Conservation (phyloP, 179 eudicot genomes). For the Actinidia arguta region DNA sequence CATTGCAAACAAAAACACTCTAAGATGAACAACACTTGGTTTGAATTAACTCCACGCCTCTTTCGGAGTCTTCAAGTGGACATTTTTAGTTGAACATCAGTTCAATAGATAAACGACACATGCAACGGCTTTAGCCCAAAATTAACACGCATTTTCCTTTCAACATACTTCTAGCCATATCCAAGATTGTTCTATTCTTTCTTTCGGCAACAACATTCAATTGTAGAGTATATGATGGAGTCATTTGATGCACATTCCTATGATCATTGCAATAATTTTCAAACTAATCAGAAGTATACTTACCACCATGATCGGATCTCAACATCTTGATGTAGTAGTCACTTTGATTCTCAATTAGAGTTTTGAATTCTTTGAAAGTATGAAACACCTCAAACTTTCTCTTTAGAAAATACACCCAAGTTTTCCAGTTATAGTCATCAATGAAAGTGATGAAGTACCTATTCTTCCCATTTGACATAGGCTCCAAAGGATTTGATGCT, state of each 20-base stretch:
- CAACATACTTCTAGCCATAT: constrained; percentile 16
- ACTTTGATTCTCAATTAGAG: background rate
- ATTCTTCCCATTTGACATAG: background rate
- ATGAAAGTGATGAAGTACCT: background rate
- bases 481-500: background rate
- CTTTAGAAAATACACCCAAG: background rate
- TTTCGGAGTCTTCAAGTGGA: background rate
- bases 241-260: no score
- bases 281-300: no score
- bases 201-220: background rate
- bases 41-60: background rate
- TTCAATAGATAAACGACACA: constrained; percentile 6
- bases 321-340: background rate
- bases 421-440: background rate
- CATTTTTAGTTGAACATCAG: background rate
- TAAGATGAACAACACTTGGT: background rate
- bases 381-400: background rate
- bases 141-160: constrained; percentile 15
- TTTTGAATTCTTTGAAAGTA: background rate
- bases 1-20: background rate
- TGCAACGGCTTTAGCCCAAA: constrained; percentile 13
- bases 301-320: background rate
- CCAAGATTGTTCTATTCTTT: background rate
- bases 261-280: no score
- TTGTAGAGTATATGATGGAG: background rate